A percentile compares a stretch with the other conserved stretches of the same genome.
Conservation (phyloP, 352 stramenopile species). For the Albugo laibachii region DNA sequence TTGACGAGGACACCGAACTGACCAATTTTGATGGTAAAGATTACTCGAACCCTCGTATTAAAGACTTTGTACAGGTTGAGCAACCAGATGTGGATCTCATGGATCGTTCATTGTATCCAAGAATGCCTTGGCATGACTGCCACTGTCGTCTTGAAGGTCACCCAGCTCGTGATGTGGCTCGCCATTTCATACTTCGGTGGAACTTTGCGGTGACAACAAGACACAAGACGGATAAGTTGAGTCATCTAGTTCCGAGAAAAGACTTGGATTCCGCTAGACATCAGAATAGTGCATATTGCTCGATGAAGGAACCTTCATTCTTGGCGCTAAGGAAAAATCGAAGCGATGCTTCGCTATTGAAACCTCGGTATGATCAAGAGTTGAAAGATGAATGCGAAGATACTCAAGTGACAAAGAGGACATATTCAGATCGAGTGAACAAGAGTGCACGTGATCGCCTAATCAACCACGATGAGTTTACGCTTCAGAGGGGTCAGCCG, state of each 20-base stretch:
- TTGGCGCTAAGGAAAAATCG: too few relatives aligned
- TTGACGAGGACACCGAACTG: conserved; percentile 19
- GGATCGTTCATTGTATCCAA: conserved; percentile 36
- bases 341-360: too few relatives aligned
- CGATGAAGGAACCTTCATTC: too few relatives aligned
- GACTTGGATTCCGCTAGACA: conserved; percentile 5
- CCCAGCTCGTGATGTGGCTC: conserved; percentile 55
- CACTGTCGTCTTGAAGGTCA: conserved; percentile 66
- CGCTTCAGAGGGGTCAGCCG: conserved; percentile 13
- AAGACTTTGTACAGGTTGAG: conserved; percentile 68
- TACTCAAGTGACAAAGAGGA: too few relatives aligned
- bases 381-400: too few relatives aligned
- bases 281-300: too few relatives aligned
- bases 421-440: too few relatives aligned
- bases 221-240: conserved; percentile 55
- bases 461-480: too few relatives aligned
- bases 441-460: too few relatives aligned
- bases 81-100: conserved; percentile 56
- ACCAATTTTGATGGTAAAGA: conserved; percentile 67
- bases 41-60: conserved; percentile 68
- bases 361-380: too few relatives aligned
- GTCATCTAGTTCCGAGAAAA: conserved; percentile 60
- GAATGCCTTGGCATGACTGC: conserved; percentile 77
- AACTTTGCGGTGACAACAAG: conserved; percentile 73
- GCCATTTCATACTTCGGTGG: conserved; percentile 77